Conservation (phyloP, 2,329 filamentous ascomycete species). For the Diaporthe australafricana region DNA sequence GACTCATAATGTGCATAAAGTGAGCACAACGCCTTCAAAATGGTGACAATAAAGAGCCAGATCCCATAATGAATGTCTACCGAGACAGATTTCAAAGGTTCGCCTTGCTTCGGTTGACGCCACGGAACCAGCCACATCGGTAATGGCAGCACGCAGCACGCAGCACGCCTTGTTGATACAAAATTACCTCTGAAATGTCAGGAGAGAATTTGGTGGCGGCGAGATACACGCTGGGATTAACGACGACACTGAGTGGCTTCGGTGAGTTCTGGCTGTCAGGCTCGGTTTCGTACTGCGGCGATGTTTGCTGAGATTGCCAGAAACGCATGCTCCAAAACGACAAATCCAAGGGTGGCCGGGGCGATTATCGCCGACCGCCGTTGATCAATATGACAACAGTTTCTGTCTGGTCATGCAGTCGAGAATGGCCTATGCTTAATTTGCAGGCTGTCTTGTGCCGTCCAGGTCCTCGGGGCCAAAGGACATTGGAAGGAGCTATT, state of each 20-base stretch:
- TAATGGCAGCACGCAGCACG: not conserved
- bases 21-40: no score
- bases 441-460: conserved; percentile 28
- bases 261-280: not conserved
- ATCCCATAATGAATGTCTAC: not conserved
- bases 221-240: not conserved
- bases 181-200: not conserved
- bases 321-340: no score
- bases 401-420: no score
- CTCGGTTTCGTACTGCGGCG: not conserved
- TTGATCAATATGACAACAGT: not conserved
- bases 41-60: not conserved
- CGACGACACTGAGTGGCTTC: not conserved
- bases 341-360: not conserved
- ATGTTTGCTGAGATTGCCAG: not conserved
- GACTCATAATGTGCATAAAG: not conserved
- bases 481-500: conserved; percentile 68
- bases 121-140: not conserved
- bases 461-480: conserved; percentile 41
- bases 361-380: not conserved
- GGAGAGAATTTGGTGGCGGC: not conserved
- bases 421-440: not conserved
- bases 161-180: not conserved
- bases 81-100: not conserved
- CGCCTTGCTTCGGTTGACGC: not conserved